Evolutionary conservation across 176 grass and related monocot genomes (phyloP), one percentile per base, ranked within the genome.

Genomic region (Oryza rufipogon): DNA sequence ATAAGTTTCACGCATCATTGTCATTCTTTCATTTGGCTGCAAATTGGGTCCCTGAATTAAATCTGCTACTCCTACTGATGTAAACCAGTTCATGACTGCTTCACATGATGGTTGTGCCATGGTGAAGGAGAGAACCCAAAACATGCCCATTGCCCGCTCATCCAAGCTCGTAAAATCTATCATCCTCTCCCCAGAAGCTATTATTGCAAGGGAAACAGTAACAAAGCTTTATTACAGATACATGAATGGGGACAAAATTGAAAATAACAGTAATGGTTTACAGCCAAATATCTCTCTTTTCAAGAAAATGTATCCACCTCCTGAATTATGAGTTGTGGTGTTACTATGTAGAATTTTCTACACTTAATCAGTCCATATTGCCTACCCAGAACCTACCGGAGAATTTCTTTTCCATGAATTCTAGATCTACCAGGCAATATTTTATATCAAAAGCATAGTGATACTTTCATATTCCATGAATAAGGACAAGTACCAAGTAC

Each of bases 61-160:
- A 67, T 98, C 96, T 79, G 89, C 52, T 73, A 85, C 91, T 82
- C 93, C 96, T 46, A 81, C 86, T 77, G 96, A 94, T 25, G 83
- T 84, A 90, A 98, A 95, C 96, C 96, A 98, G 74, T 90, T 95
- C 96, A 98, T 98, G 86, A 98, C 93, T 83, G 96, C 89, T 77
- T 98, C 96, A 54, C 89, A 94, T 73, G 93, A 89, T 69, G 89
- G 93, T 23, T 95, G 93, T 22, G 86, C 93, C 93, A 96, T 98
- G 26, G 96, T 98, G 85, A 98, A 98, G 36, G 96, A 98, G 12
- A 98, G 91, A 91, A 98, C 93, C 96, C 96, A 98, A 86, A 98
- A 98, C 96, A 98, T 98, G 52, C 96, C 96, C 70, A 82, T 95
- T 73, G 93, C 85, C 60, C 93, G 84, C 77, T 98, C 96, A 85